Conservation (phyloP, 2,329 filamentous ascomycete species). For the Pezicula carpinea region DNA sequence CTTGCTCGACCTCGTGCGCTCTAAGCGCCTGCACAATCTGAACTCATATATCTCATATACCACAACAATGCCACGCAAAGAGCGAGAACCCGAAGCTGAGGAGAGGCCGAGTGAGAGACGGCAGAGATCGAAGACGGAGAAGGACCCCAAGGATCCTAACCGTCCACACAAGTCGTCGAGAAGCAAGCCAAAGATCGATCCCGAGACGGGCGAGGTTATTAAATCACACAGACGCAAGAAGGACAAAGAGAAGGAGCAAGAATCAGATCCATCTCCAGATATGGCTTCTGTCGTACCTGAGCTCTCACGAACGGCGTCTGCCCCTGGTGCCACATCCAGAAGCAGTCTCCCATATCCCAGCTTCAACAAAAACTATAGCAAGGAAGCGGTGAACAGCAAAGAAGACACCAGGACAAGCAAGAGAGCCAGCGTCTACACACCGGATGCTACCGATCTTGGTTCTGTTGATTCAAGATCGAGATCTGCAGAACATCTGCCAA, state of each 20-base stretch:
- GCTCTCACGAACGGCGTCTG: slow-evolving; percentile 31
- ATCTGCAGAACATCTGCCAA: slow-evolving; percentile 38
- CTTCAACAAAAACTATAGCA: slow-evolving; percentile 89
- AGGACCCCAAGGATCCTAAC: slow-evolving; percentile 27
- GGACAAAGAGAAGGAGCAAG: slow-evolving; percentile 15
- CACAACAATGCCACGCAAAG: slow-evolving; percentile 23
- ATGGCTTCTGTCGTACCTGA: slow-evolving; percentile 48
- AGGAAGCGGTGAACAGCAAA: slow-evolving; percentile 67
- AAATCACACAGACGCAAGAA: slow-evolving; percentile 24
- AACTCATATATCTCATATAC: background rate
- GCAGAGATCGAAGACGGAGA: slow-evolving; percentile 26
- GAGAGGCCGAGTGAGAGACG: slow-evolving; percentile 23
- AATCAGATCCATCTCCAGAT: slow-evolving; percentile 19
- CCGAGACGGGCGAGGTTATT: slow-evolving; percentile 26
- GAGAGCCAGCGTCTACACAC: slow-evolving; percentile 47
- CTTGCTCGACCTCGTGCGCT: background rate
- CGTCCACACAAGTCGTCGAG: slow-evolving; percentile 27
- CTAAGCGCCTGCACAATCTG: background rate
- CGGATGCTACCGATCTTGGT: slow-evolving; percentile 67
- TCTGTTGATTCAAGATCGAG: slow-evolving; percentile 42
- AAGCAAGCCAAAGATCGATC: slow-evolving; percentile 26
- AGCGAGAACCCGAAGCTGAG: slow-evolving; percentile 19
- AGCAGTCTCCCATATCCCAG: slow-evolving; percentile 64
- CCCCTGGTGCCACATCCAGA: slow-evolving; percentile 25
- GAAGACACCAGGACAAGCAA: slow-evolving; percentile 22